Base-by-base conservation (phyloP, 2,329 filamentous ascomycete genomes). In the Xylariaceae sp. region DNA sequence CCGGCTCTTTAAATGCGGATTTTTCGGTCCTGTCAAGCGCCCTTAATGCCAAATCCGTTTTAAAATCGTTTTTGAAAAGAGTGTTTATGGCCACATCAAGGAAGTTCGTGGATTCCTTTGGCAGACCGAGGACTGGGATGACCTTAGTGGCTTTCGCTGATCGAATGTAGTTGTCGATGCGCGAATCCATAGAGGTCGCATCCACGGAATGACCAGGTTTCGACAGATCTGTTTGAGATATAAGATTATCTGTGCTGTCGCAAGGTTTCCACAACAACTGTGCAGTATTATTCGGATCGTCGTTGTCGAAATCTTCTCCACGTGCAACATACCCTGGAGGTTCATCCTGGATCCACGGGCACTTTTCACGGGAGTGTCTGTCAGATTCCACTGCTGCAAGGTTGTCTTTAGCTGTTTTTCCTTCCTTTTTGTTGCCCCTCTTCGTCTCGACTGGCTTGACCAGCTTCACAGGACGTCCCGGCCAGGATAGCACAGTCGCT, bases 271-370 rank as follows among this genome's bases (percentile, higher is more conserved):
- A 99, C 16, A 91, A 74, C 5, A 92, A 72, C 43, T 85, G 85
- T 9, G 91, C 84, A 0, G 92, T 96, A 63, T 86, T 88, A 39
- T 82, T 83, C 9, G 87, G 82, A 66, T 95, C 89, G 57, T 88
- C 83, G 60, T 88, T 78, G 65, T 81, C 72, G 70, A 81, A 69
- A 69, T 97, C 93, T 63, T 92, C 89, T 21, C 94, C 94, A 54
- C 94, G 88, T 45, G 82, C 82, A 15, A 95, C 81, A 68, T 95
- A 99, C 6, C 94, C 94, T 3, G 83, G 75, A 0, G 94, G 94
- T 69, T 94, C 91, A 64, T 97, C 94, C 76, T 95, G 87, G 26
- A 97, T 82, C 91, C 92, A 97, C 72, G 93, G 93, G 16, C 92
- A 86, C 59, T 87, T 91, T 50, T 92, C 91, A 56, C 86, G 86